Percentiles rank a stretch among this genome's conserved stretches.
phyloP scores from a whole-genome alignment of 2,329 filamentous ascomycete genomes.

The Paracorniculantispora psalliotae region DNA sequence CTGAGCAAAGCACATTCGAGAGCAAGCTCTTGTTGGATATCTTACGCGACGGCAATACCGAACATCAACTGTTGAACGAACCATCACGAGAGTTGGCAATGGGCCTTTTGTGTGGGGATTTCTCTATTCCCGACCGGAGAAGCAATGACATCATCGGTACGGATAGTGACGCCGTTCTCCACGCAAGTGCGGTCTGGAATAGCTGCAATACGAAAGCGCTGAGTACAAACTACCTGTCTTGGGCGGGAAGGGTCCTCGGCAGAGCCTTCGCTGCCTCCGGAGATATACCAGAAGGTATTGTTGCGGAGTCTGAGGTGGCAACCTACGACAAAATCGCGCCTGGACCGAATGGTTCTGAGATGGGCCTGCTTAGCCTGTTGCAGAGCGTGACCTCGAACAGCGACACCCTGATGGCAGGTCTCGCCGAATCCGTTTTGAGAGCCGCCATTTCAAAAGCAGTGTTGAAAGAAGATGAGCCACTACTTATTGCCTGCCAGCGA shows the following conservation, averaged over 20 bases:
- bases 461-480: slow-evolving; percentile 40
- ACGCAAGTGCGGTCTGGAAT: slow-evolving; percentile 67
- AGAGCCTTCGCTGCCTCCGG: slow-evolving; percentile 77
- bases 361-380: slow-evolving; percentile 57
- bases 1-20: slow-evolving; percentile 66
- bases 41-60: slow-evolving; percentile 63
- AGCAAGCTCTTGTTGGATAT: slow-evolving; percentile 76
- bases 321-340: slow-evolving; percentile 44
- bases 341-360: slow-evolving; percentile 54
- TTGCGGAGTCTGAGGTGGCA: slow-evolving; percentile 54
- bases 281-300: slow-evolving; percentile 54
- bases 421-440: slow-evolving; percentile 57
- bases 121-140: slow-evolving; percentile 47
- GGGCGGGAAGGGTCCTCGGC: slow-evolving; percentile 82
- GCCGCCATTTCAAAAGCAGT: slow-evolving; percentile 50
- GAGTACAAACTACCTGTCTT: slow-evolving; percentile 68
- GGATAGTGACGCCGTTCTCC: slow-evolving; percentile 58
- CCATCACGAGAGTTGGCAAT: slow-evolving; percentile 67
- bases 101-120: slow-evolving; percentile 68
- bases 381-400: slow-evolving; percentile 56
- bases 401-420: slow-evolving; percentile 49
- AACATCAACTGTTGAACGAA: slow-evolving; percentile 61
- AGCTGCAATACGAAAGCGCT: slow-evolving; percentile 62
- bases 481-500: slow-evolving; percentile 47
- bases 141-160: slow-evolving; percentile 61